Evolutionary conservation across 176 grass and related monocot genomes (phyloP).

Genomic region (Musa schizocarpa): DNA sequence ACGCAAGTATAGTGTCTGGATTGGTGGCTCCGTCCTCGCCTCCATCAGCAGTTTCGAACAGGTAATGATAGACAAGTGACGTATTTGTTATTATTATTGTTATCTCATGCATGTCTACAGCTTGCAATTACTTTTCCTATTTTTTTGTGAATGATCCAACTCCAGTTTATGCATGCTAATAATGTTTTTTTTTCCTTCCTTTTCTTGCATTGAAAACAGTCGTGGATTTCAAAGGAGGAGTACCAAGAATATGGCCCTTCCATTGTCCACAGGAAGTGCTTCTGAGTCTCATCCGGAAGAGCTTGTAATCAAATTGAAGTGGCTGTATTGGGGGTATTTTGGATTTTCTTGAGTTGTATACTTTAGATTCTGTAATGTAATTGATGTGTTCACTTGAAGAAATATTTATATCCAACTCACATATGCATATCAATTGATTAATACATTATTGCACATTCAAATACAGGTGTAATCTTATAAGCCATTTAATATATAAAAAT

Average conservation of each 20-base stretch:
- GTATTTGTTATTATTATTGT: background rate
- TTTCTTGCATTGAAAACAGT: background rate
- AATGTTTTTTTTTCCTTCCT: background rate
- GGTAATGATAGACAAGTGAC: background rate
- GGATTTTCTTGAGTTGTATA: background rate
- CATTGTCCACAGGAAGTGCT: slow-evolving; percentile 14
- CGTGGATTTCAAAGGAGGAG: slow-evolving; percentile 4
- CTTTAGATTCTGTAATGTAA: background rate
- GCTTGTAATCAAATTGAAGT: background rate
- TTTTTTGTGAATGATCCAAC: too few species aligned
- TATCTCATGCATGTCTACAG: background rate
- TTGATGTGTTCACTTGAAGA: too few species aligned
- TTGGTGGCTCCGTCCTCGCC: slow-evolving; percentile 7
- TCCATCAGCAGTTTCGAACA: slow-evolving; percentile 5
- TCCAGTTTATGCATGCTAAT: background rate
- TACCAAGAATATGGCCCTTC: background rate
- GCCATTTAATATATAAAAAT: too few species aligned
- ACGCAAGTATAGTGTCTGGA: slow-evolving; percentile 11
- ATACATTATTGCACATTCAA: too few species aligned
- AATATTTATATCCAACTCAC: too few species aligned
- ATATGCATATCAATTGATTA: too few species aligned
- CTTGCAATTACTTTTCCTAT: background rate
- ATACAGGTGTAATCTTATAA: too few species aligned
- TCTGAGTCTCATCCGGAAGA: background rate
- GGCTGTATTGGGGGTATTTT: background rate